These are phyloP conservation scores for Mycotypha africana DNA, from an alignment of 371 early-diverging fungal species.

Conservation along the genomic window DNA sequence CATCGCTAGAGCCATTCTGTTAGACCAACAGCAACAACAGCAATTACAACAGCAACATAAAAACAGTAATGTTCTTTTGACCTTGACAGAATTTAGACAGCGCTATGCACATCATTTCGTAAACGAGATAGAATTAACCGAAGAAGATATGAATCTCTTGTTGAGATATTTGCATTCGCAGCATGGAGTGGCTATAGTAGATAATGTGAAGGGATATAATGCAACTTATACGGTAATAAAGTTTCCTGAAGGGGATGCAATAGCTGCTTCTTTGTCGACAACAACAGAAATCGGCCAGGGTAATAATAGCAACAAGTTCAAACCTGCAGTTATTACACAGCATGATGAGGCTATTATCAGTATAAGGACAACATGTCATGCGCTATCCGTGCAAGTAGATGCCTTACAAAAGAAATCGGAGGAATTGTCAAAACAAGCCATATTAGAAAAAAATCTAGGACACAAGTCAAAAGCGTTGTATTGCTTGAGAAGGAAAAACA, in stretches of 20 bases:
- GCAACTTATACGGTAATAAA: slow-evolving; percentile 26
- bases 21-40: not conserved
- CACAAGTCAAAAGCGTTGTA: slow-evolving; percentile 42
- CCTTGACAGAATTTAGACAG: slow-evolving; percentile 29
- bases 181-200: slow-evolving; percentile 24
- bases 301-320: too few relatives aligned
- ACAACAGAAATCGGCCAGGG: too few relatives aligned
- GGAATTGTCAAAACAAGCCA: slow-evolving; percentile 21
- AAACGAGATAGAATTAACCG: slow-evolving; percentile 20
- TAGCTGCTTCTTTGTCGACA: too few relatives aligned
- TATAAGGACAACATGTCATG: slow-evolving; percentile 39
- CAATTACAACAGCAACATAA: not conserved
- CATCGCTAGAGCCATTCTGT: slow-evolving; percentile 12
- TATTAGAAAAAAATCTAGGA: slow-evolving; percentile 19
- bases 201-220: slow-evolving; percentile 30
- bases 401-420: slow-evolving; percentile 37
- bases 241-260: slow-evolving; percentile 21
- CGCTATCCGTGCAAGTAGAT: slow-evolving; percentile 42
- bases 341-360: slow-evolving; percentile 46
- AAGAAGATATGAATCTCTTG: slow-evolving; percentile 28
- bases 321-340: slow-evolving; percentile 25
- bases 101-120: slow-evolving; percentile 16
- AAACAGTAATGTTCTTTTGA: slow-evolving; percentile 18
- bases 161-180: slow-evolving; percentile 25
- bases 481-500: slow-evolving; percentile 38